Evolutionary conservation across 345 rosid species (phyloP).

Genomic region (Eucalyptus pauciflora): DNA sequence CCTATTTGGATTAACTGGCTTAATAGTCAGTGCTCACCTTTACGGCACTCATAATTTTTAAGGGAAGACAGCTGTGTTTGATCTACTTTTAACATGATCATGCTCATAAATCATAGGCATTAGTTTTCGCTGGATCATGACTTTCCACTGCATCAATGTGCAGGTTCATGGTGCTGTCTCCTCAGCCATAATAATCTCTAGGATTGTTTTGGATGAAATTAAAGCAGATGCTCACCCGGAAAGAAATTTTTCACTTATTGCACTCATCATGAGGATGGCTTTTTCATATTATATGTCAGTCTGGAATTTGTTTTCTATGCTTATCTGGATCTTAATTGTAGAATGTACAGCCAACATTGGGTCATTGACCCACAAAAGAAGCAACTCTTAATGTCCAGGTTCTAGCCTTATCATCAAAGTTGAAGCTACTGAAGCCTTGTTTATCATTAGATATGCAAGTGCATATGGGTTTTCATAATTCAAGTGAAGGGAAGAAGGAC

Average conservation of each 20-base stretch:
- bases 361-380: background rate
- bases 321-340: background rate
- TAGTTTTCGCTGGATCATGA: background rate
- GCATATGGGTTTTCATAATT: background rate
- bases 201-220: background rate
- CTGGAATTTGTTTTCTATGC: background rate
- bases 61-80: conserved; percentile 11
- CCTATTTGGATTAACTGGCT: background rate
- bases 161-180: background rate
- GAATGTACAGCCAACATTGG: background rate
- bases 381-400: background rate
- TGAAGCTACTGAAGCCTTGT: background rate
- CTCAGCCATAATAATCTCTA: background rate
- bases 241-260: background rate
- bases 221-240: background rate
- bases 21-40: background rate
- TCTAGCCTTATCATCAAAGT: background rate
- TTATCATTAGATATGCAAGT: background rate
- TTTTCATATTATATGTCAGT: background rate
- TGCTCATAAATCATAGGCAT: background rate
- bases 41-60: conserved; percentile 2
- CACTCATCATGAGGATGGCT: background rate
- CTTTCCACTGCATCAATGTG: conserved; percentile 16
- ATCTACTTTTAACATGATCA: conserved; percentile 3
- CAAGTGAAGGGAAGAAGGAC: background rate